Conservation (phyloP, 495 filamentous ascomycete genomes). For the Penicillium angulare region DNA sequence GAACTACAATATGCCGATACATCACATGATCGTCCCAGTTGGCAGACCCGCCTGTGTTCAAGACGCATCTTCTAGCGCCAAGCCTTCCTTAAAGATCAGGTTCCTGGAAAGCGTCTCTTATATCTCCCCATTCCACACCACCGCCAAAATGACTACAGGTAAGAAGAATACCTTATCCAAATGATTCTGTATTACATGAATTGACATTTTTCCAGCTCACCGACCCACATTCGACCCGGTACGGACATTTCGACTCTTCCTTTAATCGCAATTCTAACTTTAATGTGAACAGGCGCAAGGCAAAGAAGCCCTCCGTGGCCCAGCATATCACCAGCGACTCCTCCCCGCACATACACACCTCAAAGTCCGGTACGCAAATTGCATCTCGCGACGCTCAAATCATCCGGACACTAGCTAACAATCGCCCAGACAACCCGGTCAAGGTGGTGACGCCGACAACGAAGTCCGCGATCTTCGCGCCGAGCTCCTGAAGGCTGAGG, state of each 20-base stretch:
- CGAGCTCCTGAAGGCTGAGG: slow-evolving; percentile 86
- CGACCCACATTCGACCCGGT: slow-evolving; percentile 93
- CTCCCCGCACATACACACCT: slow-evolving; percentile 89
- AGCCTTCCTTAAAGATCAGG: not conserved
- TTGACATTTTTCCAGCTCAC: slow-evolving; percentile 53
- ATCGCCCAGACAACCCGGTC: slow-evolving; percentile 68
- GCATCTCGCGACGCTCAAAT: not conserved
- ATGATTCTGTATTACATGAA: not conserved
- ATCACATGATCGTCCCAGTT: not conserved
- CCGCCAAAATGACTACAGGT: slow-evolving; percentile 64
- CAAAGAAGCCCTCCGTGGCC: slow-evolving; percentile 90
- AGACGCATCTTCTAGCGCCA: not conserved
- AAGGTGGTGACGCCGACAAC: slow-evolving; percentile 79
- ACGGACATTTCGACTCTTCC: slow-evolving; percentile 31
- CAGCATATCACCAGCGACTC: slow-evolving; percentile 94
- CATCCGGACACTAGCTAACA: slow-evolving; percentile 13
- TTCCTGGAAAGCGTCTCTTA: not conserved
- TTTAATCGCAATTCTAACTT: slow-evolving; percentile 10
- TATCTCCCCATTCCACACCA: not conserved
- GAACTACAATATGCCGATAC: not conserved
- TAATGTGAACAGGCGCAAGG: slow-evolving; percentile 67
- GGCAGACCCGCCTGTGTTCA: not conserved
- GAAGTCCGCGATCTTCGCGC: slow-evolving; percentile 79
- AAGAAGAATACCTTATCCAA: slow-evolving; percentile 13
- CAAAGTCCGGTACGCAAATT: slow-evolving; percentile 67